Evolutionary conservation across 2,329 filamentous ascomycete genomes (phyloP).

Genomic region (Neonectria faginata): DNA sequence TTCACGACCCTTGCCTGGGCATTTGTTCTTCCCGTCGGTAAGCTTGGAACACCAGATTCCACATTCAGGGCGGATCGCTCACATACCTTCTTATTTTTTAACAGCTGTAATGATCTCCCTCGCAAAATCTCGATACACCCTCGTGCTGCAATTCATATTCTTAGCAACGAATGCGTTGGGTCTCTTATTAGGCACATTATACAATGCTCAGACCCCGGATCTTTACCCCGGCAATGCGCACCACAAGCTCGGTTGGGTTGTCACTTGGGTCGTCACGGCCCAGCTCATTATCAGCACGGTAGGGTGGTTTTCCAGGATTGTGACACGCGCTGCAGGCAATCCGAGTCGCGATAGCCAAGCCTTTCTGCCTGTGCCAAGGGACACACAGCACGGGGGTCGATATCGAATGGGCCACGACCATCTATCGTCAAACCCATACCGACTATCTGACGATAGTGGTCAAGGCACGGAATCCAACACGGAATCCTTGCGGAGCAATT

Average conservation of each 20-base stretch:
- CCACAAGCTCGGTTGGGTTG: conserved; percentile 87
- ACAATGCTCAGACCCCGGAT: conserved; percentile 85
- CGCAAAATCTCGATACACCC: conserved; percentile 78
- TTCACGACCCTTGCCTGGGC: conserved; percentile 80
- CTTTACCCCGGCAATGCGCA: conserved; percentile 91
- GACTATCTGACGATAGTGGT: conserved; percentile 77
- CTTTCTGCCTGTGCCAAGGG: conserved; percentile 73
- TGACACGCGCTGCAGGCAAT: conserved; percentile 9
- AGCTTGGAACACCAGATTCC: conserved; percentile 47
- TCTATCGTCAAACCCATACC: conserved; percentile 61
- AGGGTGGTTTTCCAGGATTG: conserved; percentile 63
- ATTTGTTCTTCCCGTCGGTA: conserved; percentile 78
- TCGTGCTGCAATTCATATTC: conserved; percentile 77
- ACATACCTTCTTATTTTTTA: conserved; percentile 10
- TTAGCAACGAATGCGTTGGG: conserved; percentile 72
- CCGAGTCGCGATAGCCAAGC: conserved; percentile 49
- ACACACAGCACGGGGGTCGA: conserved; percentile 40
- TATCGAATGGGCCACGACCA: conserved; percentile 55
- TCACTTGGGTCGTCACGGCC: conserved; percentile 76
- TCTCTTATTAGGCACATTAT: conserved; percentile 74
- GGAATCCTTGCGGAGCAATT: conserved; percentile 73
- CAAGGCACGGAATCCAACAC: conserved; percentile 79
- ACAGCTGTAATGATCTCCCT: conserved; percentile 88
- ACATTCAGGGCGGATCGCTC: conserved; percentile 16
- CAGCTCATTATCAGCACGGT: conserved; percentile 78